Conservation (phyloP, 768 basidiomycete genomes). For the Sarcodon aspratus region DNA sequence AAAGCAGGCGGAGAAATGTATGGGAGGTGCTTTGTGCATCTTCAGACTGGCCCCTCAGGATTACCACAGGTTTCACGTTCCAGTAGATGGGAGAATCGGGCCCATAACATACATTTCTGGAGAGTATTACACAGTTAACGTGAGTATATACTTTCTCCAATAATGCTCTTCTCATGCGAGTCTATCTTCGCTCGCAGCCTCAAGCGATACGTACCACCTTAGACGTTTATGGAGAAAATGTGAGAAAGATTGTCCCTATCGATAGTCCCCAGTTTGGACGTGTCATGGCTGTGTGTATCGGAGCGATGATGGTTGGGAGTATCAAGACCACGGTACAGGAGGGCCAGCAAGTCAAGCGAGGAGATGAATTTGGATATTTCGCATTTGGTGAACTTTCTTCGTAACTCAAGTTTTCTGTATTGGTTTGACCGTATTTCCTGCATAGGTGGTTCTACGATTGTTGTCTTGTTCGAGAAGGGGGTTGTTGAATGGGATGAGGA, state of each 20-base stretch:
- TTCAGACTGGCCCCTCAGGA: conserved; percentile 92
- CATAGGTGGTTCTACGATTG: conserved; percentile 84
- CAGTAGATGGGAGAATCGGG: conserved; percentile 79
- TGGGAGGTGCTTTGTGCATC: conserved; percentile 77
- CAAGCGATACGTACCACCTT: conserved; percentile 87
- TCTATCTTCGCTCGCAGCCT: conserved; percentile 34
- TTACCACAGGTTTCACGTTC: conserved; percentile 89
- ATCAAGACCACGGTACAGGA: conserved; percentile 83
- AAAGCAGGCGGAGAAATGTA: conserved; percentile 57
- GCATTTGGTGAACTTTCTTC: conserved; percentile 63
- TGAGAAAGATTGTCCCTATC: conserved; percentile 84
- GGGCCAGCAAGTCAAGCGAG: conserved; percentile 68
- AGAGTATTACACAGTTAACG: conserved; percentile 95
- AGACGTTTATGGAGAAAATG: conserved; percentile 94
- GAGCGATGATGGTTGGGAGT: conserved; percentile 93
- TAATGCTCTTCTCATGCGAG: background rate
- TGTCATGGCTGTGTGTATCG: conserved; percentile 86
- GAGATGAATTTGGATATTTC: conserved; percentile 90
- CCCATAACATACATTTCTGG: conserved; percentile 75
- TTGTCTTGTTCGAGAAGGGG: conserved; percentile 80
- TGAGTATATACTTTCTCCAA: conserved; percentile 22
- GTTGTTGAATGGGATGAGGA: conserved; percentile 88
- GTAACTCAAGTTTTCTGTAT: conserved; percentile 1
- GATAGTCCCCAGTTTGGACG: conserved; percentile 82
- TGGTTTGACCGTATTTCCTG: background rate